Conservation (phyloP, 73 alveolate species). For the Uronychia binucleata region DNA sequence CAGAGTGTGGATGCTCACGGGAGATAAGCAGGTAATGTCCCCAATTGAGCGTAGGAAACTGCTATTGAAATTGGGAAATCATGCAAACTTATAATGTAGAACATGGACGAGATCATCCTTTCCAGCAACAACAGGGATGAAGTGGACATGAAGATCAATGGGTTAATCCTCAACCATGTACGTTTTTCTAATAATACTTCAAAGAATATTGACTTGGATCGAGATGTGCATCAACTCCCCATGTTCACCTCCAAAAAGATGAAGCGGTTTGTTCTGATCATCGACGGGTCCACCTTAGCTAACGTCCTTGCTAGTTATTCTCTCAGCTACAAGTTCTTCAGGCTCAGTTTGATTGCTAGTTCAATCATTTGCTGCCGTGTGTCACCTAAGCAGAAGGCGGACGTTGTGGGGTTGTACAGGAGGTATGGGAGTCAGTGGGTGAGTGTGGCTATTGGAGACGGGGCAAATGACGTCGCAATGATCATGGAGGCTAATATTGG, state of each 20-base stretch:
- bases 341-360: slow-evolving; percentile 62
- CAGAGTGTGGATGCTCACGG: slow-evolving; percentile 95
- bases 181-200: slow-evolving; percentile 36
- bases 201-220: slow-evolving; percentile 1
- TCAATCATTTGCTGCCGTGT: slow-evolving; percentile 73
- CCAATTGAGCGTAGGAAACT: no score
- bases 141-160: slow-evolving; percentile 40
- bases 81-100: slow-evolving; percentile 70
- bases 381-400: slow-evolving; percentile 74
- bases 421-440: slow-evolving; percentile 36
- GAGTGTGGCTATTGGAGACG: slow-evolving; percentile 84
- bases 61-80: slow-evolving; percentile 88
- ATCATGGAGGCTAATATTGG: slow-evolving; percentile 91
- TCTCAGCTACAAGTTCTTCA: slow-evolving; percentile 16
- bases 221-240: neutral
- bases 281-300: slow-evolving; percentile 75
- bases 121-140: slow-evolving; percentile 56
- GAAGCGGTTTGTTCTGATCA: slow-evolving; percentile 75
- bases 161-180: slow-evolving; percentile 4
- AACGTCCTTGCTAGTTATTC: slow-evolving; percentile 46
- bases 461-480: slow-evolving; percentile 85
- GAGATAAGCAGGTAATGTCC: no score
- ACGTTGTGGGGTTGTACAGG: slow-evolving; percentile 68
- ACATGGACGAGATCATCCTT: slow-evolving; percentile 60
- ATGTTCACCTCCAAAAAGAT: neutral